A percentile compares a stretch with the other conserved stretches of the same genome.
Conservation (phyloP, 371 early-diverging fungal species). For the Actinomortierella wolfii region DNA sequence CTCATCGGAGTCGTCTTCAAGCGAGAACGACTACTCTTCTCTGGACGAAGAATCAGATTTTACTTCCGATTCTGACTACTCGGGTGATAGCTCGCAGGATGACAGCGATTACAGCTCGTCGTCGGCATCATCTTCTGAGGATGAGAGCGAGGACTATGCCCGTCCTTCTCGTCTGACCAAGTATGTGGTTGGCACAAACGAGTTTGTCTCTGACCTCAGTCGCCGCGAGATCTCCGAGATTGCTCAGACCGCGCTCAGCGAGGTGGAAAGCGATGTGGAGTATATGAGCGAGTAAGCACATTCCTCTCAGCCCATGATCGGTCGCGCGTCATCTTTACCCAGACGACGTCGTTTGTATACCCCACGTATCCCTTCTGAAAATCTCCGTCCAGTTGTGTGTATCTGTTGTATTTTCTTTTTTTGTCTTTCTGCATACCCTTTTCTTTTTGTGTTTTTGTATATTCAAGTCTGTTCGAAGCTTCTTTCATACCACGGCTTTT, state of each 20-base stretch:
- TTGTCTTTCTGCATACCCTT: no score
- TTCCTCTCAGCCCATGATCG: no score
- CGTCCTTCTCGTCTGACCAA: slow-evolving; percentile 7
- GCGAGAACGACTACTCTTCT: slow-evolving; percentile 29
- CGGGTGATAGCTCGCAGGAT: no score
- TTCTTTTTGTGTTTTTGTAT: no score
- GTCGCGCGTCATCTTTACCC: no score
- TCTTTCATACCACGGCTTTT: no score
- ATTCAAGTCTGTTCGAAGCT: no score
- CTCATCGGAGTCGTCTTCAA: slow-evolving; percentile 26
- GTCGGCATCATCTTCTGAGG: slow-evolving; percentile 30
- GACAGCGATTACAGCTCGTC: not conserved
- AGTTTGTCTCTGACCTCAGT: slow-evolving; percentile 21
- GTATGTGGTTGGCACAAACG: slow-evolving; percentile 18
- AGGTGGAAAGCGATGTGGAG: slow-evolving; percentile 20
- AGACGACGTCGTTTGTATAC: no score
- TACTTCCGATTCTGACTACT: slow-evolving; percentile 20
- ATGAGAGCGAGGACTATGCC: slow-evolving; percentile 21
- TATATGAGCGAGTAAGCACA: slow-evolving; percentile 37
- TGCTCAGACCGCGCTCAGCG: slow-evolving; percentile 21
- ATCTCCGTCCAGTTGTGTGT: no score
- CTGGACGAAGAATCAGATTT: slow-evolving; percentile 31
- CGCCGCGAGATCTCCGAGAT: slow-evolving; percentile 21
- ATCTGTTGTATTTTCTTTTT: no score
- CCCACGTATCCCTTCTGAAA: no score